These are phyloP conservation scores for Colletotrichum godetiae DNA, from an alignment of 2,329 filamentous ascomycete genomes.

Conservation along the genomic window DNA sequence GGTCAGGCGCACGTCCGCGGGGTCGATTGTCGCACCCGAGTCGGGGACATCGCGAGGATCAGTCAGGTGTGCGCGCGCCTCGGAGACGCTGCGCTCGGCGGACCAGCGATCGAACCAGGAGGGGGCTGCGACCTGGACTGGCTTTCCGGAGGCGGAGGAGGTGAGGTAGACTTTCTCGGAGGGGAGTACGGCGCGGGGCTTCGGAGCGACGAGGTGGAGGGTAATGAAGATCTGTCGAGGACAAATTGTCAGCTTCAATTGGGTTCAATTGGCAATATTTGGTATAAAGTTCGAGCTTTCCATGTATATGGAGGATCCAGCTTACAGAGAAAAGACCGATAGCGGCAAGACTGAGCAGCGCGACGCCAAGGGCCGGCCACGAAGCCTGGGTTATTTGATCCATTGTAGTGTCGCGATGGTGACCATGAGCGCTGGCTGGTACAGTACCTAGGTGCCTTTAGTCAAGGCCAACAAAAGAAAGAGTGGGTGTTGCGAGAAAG, in stretches of 20 bases:
- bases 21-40: constrained; percentile 70
- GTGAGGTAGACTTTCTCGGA: constrained; percentile 91
- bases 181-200: constrained; percentile 77
- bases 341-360: constrained; percentile 8
- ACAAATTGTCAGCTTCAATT: constrained; percentile 17
- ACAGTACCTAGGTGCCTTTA: not conserved
- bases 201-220: constrained; percentile 81
- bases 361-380: constrained; percentile 27
- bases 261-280: not conserved
- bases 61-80: constrained; percentile 47
- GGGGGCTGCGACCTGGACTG: constrained; percentile 67
- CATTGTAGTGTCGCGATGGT: constrained; percentile 13
- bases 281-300: not conserved
- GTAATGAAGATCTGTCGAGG: constrained; percentile 65
- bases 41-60: constrained; percentile 54
- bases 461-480: not conserved
- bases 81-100: constrained; percentile 65
- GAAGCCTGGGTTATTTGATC: constrained; percentile 26
- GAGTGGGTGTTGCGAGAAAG: constrained; percentile 1
- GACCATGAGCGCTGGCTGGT: not conserved
- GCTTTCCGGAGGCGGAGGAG: constrained; percentile 69
- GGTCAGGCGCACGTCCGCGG: constrained; percentile 85
- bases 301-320: not conserved
- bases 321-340: constrained; percentile 22
- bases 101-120: constrained; percentile 90